Evolutionary conservation across 257 asterid species (phyloP), one percentile per base, ranked within the genome.

Genomic region (Solanum ossicruentum): DNA sequence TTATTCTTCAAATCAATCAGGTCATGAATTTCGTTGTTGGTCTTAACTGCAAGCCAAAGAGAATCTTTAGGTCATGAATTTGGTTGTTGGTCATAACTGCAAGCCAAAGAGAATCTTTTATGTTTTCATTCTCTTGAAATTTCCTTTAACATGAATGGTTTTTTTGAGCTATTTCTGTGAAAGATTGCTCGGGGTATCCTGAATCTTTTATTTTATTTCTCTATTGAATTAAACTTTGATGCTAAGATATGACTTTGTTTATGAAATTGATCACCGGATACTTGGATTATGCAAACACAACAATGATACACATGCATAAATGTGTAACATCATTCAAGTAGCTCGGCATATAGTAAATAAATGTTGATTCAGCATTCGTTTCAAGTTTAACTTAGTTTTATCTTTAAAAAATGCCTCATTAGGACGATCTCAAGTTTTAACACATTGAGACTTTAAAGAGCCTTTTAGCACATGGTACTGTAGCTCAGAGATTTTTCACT

Each of bases 11-110:
- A 58, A 12, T 81, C 54, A 49, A 36, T 57, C 56, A 81, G 45
- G 73, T 39, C 56, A 60, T 81, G 73, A 12, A 81, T 58, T 87
- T 77, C 88, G 71, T 51, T 45, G 55, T 52, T 85, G 51, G 85
- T 41, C 65, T 65, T 67, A 81, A 87, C 88, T 84, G 89, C 87
- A 84, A 88, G 78, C 55, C 56, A 81, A 60, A 75, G 81, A 75
- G 41, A 75, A 75, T 21, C 36, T 49, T 75, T 47, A 81, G 45
- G 73, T 39, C 56, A 60, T 81, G 73, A 12, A 81, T 58, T 87
- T 77, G 88, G 71, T 51, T 45, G 55, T 52, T 85, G 51, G 85
- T 41, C 65, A 70, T 67, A 81, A 87, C 88, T 84, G 89, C 87
- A 84, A 88, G 78, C 55, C 57, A 81, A 60, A 75, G 81, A 75